Base-by-base conservation (phyloP, 176 grass and related monocot species). In the Oryza coarctata region DNA sequence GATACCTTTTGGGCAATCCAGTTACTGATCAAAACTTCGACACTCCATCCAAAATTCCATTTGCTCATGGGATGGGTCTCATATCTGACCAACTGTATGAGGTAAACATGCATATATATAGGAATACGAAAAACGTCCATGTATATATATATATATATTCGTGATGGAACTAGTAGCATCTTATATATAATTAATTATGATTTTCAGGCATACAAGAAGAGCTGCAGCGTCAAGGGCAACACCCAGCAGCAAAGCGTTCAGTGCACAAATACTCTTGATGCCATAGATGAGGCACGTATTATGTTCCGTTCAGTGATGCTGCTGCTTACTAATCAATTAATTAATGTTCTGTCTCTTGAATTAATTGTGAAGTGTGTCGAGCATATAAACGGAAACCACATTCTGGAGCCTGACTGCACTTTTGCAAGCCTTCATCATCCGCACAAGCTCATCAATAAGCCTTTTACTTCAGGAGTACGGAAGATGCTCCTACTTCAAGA, bases 51-150 rank as follows among this genome's bases (percentile, higher is more conserved):
- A 83, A 26, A 76, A 34, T 86, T 68, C 87, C 84, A 36, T 94
- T 89, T 84, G 79, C 43, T 79, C 89, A 94, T 63, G 92, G 92
- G 36, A 82, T 91, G 83, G 92, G 85, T 33, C 35, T 94, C 44
- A 91, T 94, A 40, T 87, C 92, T 7, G 86, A 94, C 52, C 76
- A 92, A 89, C 79, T 73, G 13, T 92, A 71, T 60, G 63, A 95
- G 93, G 93, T 95, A 73, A 57, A 10, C 38, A 39, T 39, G 9
- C 38, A 39, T 39, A 39, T 39, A 15, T 45, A 4, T 13, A 15
- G n/a, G n/a, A n/a, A n/a, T n/a, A n/a, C n/a, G n/a, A n/a, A n/a
- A n/a, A n/a, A n/a, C n/a, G n/a, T n/a, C n/a, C n/a, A n/a, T n/a
- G n/a, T n/a, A n/a, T n/a, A n/a, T n/a, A n/a, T n/a, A n/a, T n/a